Base-by-base conservation (phyloP, 2,329 filamentous ascomycete species). In the Thermothelomyces thermophilus region DNA sequence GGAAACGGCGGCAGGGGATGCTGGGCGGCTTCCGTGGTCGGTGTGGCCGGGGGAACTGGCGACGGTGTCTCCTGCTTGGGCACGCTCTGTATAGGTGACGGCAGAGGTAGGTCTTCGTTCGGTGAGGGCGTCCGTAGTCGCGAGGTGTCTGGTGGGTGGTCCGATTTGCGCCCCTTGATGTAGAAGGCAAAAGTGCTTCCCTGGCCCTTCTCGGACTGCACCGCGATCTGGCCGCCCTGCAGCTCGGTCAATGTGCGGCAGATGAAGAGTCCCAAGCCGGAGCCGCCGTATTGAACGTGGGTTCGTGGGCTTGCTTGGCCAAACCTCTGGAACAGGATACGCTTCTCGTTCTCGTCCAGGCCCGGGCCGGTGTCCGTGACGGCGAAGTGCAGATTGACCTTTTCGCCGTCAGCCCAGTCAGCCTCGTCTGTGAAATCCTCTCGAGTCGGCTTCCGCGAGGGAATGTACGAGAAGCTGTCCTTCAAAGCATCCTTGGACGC, bases 171-270 rank as follows among this genome's bases (percentile, higher is more conserved):
- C 47, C 80, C 79, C 56, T 83, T 84, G 64, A 90, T 76, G 62
- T 87, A 90, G 63, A 90, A 90, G 24, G 80, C 83, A 64, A 90
- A 90, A 0, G 80, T 87, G 64, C 83, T 87, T 34, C 86, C 86
- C 33, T 79, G 72, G 11, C 83, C 85, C 50, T 80, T 76, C 53
- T 78, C 70, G 0, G 83, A 87, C 1, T 76, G 74, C 2, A 90
- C 84, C 7, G 85, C 85, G 48, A 90, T 87, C 62, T 88, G 84
- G 2, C 86, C 86, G 13, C 86, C 86, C 66, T 90, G 86, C 43
- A 90, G 69, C 62, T 90, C 85, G 1, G 84, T 86, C 42, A 90
- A 69, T 58, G 86, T 85, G 33, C 85, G 76, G 4, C 82, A 87
- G 62, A 90, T 90, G 68, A 89, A 90, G 1, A 90, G 70, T 0